Percentiles rank a stretch among this genome's conserved stretches.
Conservation (phyloP, 176 grass and related monocot species). For the Triticum monococcum region DNA sequence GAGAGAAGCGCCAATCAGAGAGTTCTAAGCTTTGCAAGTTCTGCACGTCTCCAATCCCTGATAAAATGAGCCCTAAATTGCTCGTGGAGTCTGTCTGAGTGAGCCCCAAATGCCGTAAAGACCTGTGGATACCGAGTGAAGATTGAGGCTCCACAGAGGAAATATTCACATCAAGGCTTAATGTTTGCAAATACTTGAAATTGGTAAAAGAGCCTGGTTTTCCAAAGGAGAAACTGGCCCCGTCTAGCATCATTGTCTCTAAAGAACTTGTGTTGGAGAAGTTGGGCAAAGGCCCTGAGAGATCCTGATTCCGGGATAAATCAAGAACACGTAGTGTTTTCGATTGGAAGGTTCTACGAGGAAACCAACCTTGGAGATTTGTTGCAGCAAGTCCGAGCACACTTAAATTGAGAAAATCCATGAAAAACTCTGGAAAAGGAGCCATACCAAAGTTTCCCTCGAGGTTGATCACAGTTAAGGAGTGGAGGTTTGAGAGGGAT, state of each 20-base stretch:
- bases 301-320: constrained; percentile 12
- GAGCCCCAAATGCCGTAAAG: neutral
- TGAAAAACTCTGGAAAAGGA: constrained; percentile 5
- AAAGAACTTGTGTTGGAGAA: neutral
- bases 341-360: neutral
- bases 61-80: neutral
- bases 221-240: neutral
- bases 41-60: neutral
- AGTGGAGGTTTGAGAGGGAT: neutral
- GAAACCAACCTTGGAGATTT: constrained; percentile 28
- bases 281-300: neutral
- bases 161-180: neutral
- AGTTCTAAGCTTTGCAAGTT: neutral
- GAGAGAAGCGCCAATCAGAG: neutral
- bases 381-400: neutral
- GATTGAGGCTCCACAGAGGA: neutral
- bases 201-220: neutral
- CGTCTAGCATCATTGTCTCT: neutral
- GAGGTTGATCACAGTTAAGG: neutral
- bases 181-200: neutral
- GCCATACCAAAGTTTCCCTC: neutral
- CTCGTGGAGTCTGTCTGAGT: accelerated
- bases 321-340: constrained; percentile 29
- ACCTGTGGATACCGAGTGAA: neutral
- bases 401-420: constrained; percentile 6